Evolutionary conservation across 208 protist species (phyloP), one percentile per base, ranked within the genome.

Genomic region (Angomonas ambiguus): DNA sequence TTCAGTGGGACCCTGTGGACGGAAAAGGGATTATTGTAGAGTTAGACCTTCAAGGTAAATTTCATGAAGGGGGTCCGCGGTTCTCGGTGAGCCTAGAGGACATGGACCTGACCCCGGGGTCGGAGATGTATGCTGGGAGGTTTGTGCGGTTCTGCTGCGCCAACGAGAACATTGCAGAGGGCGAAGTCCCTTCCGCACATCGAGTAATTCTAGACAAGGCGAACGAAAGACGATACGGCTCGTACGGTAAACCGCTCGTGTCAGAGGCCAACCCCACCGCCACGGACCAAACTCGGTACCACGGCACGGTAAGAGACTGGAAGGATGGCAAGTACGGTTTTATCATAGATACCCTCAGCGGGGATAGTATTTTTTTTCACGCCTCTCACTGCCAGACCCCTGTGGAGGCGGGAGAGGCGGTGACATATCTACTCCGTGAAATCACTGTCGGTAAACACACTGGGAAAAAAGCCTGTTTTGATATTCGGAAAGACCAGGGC

Each of bases 281-380:
- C 25, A 72, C 60, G 11, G 72, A 63, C 55, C n/a, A 55, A 24
- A 67, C 67, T 2, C 68, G 79, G n/a, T 80, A 76, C 35, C 49
- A 33, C 61, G 87, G 87, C 4, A 68, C 74, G 11, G 77, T 93
- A 56, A 76, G 87, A 2, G 79, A 91, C 18, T 42, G 81, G 32
- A 67, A 74, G 24, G 66, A 64, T 4, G 67, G 38, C 16, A 63
- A 71, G 10, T 94, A 82, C 66, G 85, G 84, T 41, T 94, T 94
- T 66, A 72, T 94, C 38, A 53, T 77, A 0, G 74, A 91, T 51
- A 81, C 87, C 62, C 63, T 80, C 49, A 79, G 69, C 10, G 85
- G 88, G 0, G 80, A 87, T 45, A 91, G 82, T 28, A 79, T 94
- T 35, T 91, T 94, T 69, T 94, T 94, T 34, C 88, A 94, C 67